These are phyloP conservation scores for Ustilago bromivora DNA, from an alignment of 1,284 basidiomycete genomes.

Conservation along the genomic window DNA sequence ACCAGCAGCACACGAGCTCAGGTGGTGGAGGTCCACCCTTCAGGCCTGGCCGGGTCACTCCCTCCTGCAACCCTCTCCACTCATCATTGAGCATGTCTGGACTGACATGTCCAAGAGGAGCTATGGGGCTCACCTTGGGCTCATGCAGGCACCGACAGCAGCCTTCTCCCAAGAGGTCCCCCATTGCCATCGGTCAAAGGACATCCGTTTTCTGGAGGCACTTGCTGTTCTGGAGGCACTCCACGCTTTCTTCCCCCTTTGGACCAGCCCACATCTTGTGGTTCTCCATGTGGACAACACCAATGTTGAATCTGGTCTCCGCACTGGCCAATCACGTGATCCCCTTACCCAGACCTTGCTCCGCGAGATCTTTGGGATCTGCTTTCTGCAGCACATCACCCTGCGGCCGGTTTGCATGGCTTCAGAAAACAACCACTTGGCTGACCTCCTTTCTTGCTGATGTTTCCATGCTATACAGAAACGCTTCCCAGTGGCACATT, in stretches of 20 bases:
- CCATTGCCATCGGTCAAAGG: neutral
- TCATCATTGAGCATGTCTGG: neutral
- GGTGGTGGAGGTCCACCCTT: neutral
- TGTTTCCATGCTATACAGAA: neutral
- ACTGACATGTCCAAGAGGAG: neutral
- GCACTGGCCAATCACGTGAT: neutral
- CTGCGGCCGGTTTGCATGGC: neutral
- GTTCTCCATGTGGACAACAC: neutral
- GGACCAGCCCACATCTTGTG: neutral
- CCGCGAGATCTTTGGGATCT: neutral
- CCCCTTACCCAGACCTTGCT: neutral
- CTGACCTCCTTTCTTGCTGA: neutral
- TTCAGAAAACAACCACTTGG: neutral
- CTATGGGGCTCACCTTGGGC: neutral
- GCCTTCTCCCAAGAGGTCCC: neutral
- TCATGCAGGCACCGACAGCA: neutral
- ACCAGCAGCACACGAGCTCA: neutral
- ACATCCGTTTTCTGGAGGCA: neutral
- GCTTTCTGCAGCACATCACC: neutral
- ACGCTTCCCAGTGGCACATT: neutral
- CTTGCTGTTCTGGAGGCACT: neutral
- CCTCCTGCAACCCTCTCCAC: neutral
- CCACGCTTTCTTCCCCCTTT: neutral
- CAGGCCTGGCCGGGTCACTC: neutral
- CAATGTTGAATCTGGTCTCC: neutral